phyloP scores from a whole-genome alignment of 331 rosid genomes.

The Erythrophleum ivorense region DNA sequence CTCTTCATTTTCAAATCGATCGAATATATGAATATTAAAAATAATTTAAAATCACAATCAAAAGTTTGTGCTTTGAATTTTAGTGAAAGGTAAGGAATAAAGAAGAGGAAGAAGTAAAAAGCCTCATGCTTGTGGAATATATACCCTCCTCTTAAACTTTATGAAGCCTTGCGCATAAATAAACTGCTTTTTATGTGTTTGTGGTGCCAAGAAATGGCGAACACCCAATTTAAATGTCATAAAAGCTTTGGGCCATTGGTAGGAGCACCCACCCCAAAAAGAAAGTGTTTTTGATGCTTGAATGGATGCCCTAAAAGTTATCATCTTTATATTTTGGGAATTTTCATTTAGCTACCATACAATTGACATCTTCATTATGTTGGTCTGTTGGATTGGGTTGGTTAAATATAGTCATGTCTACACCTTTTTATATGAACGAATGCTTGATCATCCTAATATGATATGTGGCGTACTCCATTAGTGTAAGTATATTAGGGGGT shows the following conservation, averaged over 20 bases:
- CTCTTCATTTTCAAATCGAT: slow-evolving; percentile 15
- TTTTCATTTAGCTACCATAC: slow-evolving; percentile 19
- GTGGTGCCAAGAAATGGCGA: slow-evolving; percentile 45
- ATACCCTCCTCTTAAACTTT: slow-evolving; percentile 50
- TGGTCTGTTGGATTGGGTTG: slow-evolving; percentile 29
- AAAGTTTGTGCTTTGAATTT: slow-evolving; percentile 34
- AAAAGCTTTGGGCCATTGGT: slow-evolving; percentile 42
- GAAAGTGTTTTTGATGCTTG: slow-evolving; percentile 44
- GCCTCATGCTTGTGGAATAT: slow-evolving; percentile 46
- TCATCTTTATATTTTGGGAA: slow-evolving; percentile 1
- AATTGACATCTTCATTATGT: slow-evolving; percentile 28
- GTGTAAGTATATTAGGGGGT: slow-evolving; percentile 28
- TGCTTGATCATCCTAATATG: slow-evolving; percentile 24
- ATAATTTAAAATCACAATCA: slow-evolving; percentile 19
- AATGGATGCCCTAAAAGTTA: slow-evolving; percentile 32
- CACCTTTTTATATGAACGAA: slow-evolving; percentile 27
- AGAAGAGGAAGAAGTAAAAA: slow-evolving; percentile 34
- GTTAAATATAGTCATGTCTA: slow-evolving; percentile 34
- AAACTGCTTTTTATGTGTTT: slow-evolving; percentile 20
- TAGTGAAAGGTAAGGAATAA: not conserved
- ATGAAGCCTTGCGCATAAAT: slow-evolving; percentile 15
- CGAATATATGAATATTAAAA: not conserved
- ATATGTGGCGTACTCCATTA: not conserved
- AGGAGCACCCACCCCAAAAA: slow-evolving; percentile 16
- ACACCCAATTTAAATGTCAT: slow-evolving; percentile 48